phyloP scores from a whole-genome alignment of 1,284 basidiomycete genomes.

The Heterobasidion irregulare region DNA sequence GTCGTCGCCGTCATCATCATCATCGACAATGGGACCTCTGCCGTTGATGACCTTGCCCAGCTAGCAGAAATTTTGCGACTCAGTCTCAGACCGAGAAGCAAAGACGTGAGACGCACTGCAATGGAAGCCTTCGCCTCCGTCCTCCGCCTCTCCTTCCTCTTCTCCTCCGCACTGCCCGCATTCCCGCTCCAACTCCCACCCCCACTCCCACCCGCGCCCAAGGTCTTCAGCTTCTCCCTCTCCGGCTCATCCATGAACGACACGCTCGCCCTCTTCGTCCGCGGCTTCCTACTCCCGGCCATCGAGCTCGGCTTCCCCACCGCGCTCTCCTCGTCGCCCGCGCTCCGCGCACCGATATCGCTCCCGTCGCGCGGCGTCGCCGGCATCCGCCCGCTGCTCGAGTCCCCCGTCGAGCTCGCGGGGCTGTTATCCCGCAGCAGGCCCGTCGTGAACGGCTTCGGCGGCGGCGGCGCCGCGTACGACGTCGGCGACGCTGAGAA shows the following conservation, averaged over 20 bases:
- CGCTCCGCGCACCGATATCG: conserved; percentile 37
- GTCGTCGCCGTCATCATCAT: conserved; percentile 47
- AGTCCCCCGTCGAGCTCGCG: conserved; percentile 72
- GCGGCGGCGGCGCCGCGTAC: conserved; percentile 11
- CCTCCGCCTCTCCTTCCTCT: conserved; percentile 58
- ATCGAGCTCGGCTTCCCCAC: conserved; percentile 6
- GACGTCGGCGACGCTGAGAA: background rate
- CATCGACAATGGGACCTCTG: conserved; percentile 48
- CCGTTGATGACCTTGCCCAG: conserved; percentile 77
- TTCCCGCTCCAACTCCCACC: conserved; percentile 20
- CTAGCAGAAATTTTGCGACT: conserved; percentile 24
- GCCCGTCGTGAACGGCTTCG: conserved; percentile 41
- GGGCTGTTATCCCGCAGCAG: conserved; percentile 47
- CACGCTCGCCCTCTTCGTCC: conserved; percentile 49
- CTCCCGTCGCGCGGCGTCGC: conserved; percentile 70
- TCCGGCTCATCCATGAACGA: conserved; percentile 38
- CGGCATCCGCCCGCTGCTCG: conserved; percentile 62
- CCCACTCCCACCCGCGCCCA: conserved; percentile 20
- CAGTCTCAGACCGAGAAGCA: conserved; percentile 4
- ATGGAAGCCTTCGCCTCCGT: conserved; percentile 72
- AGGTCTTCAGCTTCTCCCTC: background rate
- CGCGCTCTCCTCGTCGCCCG: conserved; percentile 1
- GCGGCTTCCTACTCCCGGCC: conserved; percentile 16
- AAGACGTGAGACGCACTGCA: conserved; percentile 42
- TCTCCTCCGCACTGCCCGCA: conserved; percentile 32